These are phyloP conservation scores for Jasminum sambac DNA, from an alignment of 257 asterid genomes.

Conservation along the genomic window DNA sequence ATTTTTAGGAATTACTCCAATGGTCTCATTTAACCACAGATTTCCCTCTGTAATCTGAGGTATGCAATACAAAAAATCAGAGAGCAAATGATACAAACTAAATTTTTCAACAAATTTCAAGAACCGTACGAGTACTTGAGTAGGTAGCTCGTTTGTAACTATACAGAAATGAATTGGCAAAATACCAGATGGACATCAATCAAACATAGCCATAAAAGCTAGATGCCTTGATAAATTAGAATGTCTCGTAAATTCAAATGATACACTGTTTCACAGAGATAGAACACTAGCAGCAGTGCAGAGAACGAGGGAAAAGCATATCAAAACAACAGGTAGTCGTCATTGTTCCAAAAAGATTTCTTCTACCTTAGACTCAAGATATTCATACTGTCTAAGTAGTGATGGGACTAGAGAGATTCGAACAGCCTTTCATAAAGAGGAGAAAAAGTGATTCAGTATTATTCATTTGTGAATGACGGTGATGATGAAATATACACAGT, in stretches of 20 bases:
- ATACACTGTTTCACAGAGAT: not conserved
- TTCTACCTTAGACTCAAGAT: not conserved
- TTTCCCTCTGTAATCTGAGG: conserved; percentile 90
- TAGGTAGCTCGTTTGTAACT: conserved; percentile 5
- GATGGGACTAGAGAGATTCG: conserved; percentile 14
- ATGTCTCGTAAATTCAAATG: conserved; percentile 3
- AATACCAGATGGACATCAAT: conserved; percentile 12
- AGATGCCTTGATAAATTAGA: conserved; percentile 10
- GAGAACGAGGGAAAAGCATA: conserved; percentile 10
- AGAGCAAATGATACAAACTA: conserved; percentile 9
- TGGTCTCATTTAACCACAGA: conserved; percentile 95
- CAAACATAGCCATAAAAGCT: conserved; percentile 4
- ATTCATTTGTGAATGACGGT: conserved; percentile 12
- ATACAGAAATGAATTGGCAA: not conserved
- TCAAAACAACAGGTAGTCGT: not conserved
- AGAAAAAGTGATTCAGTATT: conserved; percentile 7
- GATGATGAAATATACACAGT: conserved; percentile 13
- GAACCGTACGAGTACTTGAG: conserved; percentile 8
- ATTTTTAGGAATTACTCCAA: conserved; percentile 87
- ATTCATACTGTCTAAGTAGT: conserved; percentile 4
- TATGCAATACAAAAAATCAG: conserved; percentile 25
- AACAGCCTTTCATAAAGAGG: conserved; percentile 1
- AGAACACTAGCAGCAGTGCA: not conserved
- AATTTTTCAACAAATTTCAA: conserved; percentile 7
- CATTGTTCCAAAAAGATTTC: not conserved